Evolutionary conservation across 768 basidiomycete species (phyloP).

Genomic region (Lyophyllum shimeji): DNA sequence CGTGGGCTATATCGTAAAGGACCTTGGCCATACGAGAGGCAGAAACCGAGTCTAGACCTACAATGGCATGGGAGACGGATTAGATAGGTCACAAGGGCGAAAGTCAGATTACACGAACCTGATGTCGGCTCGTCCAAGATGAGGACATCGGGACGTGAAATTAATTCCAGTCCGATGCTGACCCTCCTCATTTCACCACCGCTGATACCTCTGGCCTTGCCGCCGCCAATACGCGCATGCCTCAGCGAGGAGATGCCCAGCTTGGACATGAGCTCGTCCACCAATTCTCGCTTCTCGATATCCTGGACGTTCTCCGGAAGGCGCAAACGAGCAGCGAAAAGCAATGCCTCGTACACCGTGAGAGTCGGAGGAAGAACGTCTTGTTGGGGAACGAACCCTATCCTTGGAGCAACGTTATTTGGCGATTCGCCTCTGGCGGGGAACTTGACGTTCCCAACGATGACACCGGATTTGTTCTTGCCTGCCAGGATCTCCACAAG

Average conservation of each 20-base stretch:
- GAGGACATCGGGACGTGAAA: slow-evolving; percentile 81
- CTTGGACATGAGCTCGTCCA: slow-evolving; percentile 69
- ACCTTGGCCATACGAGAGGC: slow-evolving; percentile 79
- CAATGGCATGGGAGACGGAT: slow-evolving; percentile 1
- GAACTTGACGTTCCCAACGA: slow-evolving; percentile 65
- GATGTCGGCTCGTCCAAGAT: slow-evolving; percentile 87
- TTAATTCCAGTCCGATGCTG: slow-evolving; percentile 86
- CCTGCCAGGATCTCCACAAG: slow-evolving; percentile 89
- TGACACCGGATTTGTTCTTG: slow-evolving; percentile 72
- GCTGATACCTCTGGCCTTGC: slow-evolving; percentile 79
- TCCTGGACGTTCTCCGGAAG: slow-evolving; percentile 71
- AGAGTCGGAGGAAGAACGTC: slow-evolving; percentile 78
- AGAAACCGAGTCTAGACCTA: slow-evolving; percentile 84
- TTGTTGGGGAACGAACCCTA: slow-evolving; percentile 88
- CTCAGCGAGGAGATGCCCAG: slow-evolving; percentile 74
- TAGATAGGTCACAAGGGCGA: not conserved
- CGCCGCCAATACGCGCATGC: slow-evolving; percentile 71
- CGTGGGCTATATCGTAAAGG: slow-evolving; percentile 73
- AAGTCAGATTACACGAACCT: slow-evolving; percentile 28
- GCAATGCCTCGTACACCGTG: slow-evolving; percentile 79
- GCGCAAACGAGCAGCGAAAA: slow-evolving; percentile 84
- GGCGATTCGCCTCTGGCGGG: slow-evolving; percentile 29
- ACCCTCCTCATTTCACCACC: slow-evolving; percentile 92
- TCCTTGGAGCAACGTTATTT: slow-evolving; percentile 39
- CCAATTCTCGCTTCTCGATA: slow-evolving; percentile 63